Evolutionary conservation across 139 green algal species (phyloP), one percentile per base, ranked within the genome.

Genomic region (Chlamydomonas asymmetrica): DNA sequence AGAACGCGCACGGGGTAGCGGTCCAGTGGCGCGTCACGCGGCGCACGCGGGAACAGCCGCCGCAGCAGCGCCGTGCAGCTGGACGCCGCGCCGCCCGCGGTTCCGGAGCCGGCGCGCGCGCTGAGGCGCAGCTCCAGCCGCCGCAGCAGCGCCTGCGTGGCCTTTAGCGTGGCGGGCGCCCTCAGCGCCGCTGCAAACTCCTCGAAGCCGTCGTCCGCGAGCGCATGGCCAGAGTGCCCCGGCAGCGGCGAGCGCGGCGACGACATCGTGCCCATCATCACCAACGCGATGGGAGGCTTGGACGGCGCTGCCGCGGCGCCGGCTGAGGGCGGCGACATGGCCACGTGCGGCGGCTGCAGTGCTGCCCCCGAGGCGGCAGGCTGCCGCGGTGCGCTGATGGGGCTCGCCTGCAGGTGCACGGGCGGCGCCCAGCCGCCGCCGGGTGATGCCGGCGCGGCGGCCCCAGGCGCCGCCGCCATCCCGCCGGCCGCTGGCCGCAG

Each of bases 1-100:
- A 98, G 92, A 25, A 97, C 82, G 63, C 93, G 86, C 0, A 88
- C 41, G 0, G 93, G 93, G 84, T 97, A 98, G 63, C 93, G 86
- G 27, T 90, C 88, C 39, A 85, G 43, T 56, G 43, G 45, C 8
- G 57, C 40, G 18, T 79, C 69, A 7, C 49, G 63, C 1, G 66
- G 70, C 22, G 76, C 56, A 2, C 61, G 35, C 9, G 79, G 83
- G 75, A 77, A 84, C 25, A 86, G 80, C 6, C 83, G 71, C 20
- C 54, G 66, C 66, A 87, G 80, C 71, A 84, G 40, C 1, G 43
- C 41, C 3, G 38, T 34, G 29, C 45, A 79, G 45, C 50, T 73
- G 62, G 41, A 20, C 3, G 32, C 1, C 32, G 68, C 63, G 34
- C 57, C 57, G 23, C 37, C 13, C n/a, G 32, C 6, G 54, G 25